These are phyloP conservation scores for Coniella vitis DNA, from an alignment of 2,329 filamentous ascomycete species.

Conservation along the genomic window DNA sequence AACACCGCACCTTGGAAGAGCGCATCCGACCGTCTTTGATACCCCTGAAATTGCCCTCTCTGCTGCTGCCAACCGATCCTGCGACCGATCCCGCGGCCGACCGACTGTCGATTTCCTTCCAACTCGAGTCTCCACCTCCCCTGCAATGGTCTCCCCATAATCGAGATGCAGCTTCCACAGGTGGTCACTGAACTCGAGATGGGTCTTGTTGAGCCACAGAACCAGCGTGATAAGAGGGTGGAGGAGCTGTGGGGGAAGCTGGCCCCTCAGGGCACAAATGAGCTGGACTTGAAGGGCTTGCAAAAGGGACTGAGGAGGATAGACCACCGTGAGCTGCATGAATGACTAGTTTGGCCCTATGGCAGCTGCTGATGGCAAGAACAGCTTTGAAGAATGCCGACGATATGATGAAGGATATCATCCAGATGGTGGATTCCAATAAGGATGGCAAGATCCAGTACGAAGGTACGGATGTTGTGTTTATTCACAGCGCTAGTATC, in stretches of 20 bases:
- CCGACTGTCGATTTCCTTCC: background rate
- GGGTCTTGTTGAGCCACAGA: constrained; percentile 70
- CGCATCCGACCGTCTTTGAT: background rate
- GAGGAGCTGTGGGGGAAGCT: constrained; percentile 78
- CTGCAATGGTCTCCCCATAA: constrained; percentile 32
- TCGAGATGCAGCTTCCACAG: constrained; percentile 40
- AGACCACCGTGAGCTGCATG: constrained; percentile 67
- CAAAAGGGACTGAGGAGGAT: constrained; percentile 80
- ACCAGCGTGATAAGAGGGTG: constrained; percentile 73
- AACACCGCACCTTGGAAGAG: background rate
- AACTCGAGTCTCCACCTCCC: background rate
- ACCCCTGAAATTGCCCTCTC: background rate
- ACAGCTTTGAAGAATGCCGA: constrained; percentile 83
- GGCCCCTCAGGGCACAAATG: constrained; percentile 68
- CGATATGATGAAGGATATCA: constrained; percentile 70
- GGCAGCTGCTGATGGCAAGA: constrained; percentile 5
- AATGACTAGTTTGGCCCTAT: constrained; percentile 1
- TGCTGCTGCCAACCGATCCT: constrained; percentile 7
- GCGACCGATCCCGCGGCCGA: no score
- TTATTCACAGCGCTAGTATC: background rate
- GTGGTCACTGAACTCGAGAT: constrained; percentile 46
- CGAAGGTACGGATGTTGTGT: constrained; percentile 32
- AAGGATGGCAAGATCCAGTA: constrained; percentile 87
- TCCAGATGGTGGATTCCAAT: constrained; percentile 75
- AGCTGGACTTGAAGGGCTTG: constrained; percentile 77